Percentiles rank a stretch among this genome's conserved stretches.
Evolutionary conservation across 1,284 basidiomycete genomes (phyloP).

Genomic region (Entoloma clypeatum): DNA sequence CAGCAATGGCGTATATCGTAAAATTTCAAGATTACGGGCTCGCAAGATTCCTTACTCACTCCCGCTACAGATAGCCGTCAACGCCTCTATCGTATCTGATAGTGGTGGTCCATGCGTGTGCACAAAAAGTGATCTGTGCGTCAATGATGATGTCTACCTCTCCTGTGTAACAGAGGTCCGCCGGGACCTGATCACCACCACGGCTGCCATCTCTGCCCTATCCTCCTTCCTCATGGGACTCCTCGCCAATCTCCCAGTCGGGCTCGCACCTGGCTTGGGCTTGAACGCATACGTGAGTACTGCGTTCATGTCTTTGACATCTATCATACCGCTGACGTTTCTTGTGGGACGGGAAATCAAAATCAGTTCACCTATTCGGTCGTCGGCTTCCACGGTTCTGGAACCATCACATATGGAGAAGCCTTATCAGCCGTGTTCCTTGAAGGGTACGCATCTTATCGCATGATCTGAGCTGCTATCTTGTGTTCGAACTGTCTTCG

Average conservation of each 20-base stretch:
- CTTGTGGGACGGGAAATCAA: slow-evolving; percentile 2
- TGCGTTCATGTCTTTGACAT: background rate
- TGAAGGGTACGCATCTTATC: slow-evolving; percentile 53
- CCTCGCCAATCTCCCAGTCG: slow-evolving; percentile 82
- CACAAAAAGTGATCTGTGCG: slow-evolving; percentile 46
- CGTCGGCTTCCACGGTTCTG: slow-evolving; percentile 79
- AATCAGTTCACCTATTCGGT: slow-evolving; percentile 86
- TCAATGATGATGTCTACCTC: slow-evolving; percentile 59
- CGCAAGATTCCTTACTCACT: background rate
- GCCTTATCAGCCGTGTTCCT: slow-evolving; percentile 87
- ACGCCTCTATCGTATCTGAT: slow-evolving; percentile 72
- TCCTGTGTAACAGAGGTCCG: slow-evolving; percentile 64
- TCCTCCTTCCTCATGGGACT: slow-evolving; percentile 80
- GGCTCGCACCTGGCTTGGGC: slow-evolving; percentile 76
- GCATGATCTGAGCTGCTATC: slow-evolving; percentile 16
- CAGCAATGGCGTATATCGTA: slow-evolving; percentile 69
- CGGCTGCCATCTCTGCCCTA: slow-evolving; percentile 75
- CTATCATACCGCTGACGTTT: background rate
- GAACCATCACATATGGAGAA: slow-evolving; percentile 74
- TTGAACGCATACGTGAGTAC: slow-evolving; percentile 76
- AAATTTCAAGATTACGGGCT: background rate
- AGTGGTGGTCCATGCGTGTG: slow-evolving; percentile 85
- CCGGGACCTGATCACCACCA: slow-evolving; percentile 73
- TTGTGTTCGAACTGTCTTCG: slow-evolving; percentile 2
- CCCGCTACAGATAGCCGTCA: slow-evolving; percentile 71